These are phyloP conservation scores for Pachysandra terminalis DNA, from an alignment of 164 flowering plant species.

Conservation along the genomic window DNA sequence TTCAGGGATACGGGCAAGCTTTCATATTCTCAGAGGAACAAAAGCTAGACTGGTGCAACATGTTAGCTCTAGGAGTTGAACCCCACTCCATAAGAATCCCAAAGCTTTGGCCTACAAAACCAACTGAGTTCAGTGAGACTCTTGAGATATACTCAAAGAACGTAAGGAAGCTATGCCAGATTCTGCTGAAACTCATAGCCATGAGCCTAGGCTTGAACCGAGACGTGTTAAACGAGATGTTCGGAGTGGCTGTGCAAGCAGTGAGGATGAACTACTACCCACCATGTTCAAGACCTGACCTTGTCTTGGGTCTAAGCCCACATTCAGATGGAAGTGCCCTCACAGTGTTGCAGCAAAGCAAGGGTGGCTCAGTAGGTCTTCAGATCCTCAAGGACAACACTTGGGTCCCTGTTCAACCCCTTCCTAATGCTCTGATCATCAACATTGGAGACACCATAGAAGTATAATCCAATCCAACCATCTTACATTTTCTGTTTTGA, in stretches of 20 bases:
- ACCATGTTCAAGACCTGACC: conserved; percentile 84
- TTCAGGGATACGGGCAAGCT: too few species aligned
- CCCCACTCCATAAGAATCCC: conserved; percentile 48
- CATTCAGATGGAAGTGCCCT: conserved; percentile 96
- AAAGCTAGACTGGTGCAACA: too few species aligned
- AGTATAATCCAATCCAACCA: too few species aligned
- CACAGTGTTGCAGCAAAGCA: conserved; percentile 77
- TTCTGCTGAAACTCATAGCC: conserved; percentile 55
- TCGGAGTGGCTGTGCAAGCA: too few species aligned
- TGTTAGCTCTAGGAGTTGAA: too few species aligned
- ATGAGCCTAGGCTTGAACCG: conserved; percentile 48
- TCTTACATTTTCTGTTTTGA: too few species aligned
- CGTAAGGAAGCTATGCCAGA: conserved; percentile 56
- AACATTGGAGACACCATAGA: conserved; percentile 92
- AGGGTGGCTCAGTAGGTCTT: conserved; percentile 61
- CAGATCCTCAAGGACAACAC: conserved; percentile 66
- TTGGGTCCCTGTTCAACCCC: conserved; percentile 75
- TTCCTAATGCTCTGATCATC: conserved; percentile 73
- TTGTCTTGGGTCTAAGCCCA: too few species aligned
- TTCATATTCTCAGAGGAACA: conserved; percentile 91
- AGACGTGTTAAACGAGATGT: too few species aligned
- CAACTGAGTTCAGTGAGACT: conserved; percentile 66
- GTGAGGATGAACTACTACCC: conserved; percentile 96
- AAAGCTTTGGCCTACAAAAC: conserved; percentile 63
- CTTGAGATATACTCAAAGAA: conserved; percentile 57